These are phyloP conservation scores for Xylaria longipes DNA, from an alignment of 495 filamentous ascomycete species.

Conservation along the genomic window DNA sequence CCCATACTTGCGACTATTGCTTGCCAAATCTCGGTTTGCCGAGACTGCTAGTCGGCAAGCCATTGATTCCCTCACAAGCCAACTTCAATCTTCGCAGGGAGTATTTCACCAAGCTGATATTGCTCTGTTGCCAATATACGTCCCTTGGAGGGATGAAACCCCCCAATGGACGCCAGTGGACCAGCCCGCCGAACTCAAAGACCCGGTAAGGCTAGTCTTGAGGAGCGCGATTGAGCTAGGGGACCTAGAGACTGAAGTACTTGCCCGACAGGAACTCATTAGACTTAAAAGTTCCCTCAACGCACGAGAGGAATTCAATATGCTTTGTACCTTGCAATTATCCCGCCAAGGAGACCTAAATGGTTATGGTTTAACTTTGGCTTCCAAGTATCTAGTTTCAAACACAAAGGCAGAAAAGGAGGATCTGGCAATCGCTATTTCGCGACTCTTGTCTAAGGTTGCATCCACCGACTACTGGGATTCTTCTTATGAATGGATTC, in stretches of 20 bases:
- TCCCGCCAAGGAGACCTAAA: conserved; percentile 19
- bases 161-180: conserved; percentile 18
- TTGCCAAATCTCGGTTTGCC: conserved; percentile 24
- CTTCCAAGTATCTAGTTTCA: conserved; percentile 18
- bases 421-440: neutral
- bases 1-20: conserved; percentile 15
- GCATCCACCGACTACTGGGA: conserved; percentile 16
- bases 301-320: conserved; percentile 7
- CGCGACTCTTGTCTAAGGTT: conserved; percentile 10
- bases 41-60: conserved; percentile 20
- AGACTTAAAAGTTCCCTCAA: conserved; percentile 12
- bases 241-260: conserved; percentile 17
- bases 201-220: conserved; percentile 14
- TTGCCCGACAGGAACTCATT: conserved; percentile 19
- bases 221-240: conserved; percentile 21
- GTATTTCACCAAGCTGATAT: conserved; percentile 14
- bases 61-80: conserved; percentile 1
- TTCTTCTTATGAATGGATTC: conserved; percentile 17
- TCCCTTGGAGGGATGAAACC: conserved; percentile 5
- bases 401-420: conserved; percentile 16
- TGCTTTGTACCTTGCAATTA: conserved; percentile 17
- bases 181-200: conserved; percentile 11
- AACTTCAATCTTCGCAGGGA: conserved; percentile 18
- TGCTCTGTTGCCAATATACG: conserved; percentile 14
- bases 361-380: conserved; percentile 8